phyloP scores from a whole-genome alignment of 352 stramenopile genomes.

The Lagenidium sp. region DNA sequence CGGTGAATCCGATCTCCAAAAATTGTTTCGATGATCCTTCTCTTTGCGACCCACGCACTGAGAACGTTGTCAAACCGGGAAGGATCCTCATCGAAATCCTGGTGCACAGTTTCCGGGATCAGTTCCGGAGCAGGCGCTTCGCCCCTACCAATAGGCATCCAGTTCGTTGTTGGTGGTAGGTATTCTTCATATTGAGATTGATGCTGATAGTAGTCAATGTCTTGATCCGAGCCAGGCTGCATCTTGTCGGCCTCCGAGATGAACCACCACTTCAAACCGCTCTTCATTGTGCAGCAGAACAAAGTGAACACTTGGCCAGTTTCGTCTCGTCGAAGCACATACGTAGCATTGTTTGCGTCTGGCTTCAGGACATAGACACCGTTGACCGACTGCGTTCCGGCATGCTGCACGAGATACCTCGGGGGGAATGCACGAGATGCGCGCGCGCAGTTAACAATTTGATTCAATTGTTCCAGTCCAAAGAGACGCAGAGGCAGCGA shows the following conservation, averaged over 20 bases:
- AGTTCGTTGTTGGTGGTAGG: conserved; percentile 85
- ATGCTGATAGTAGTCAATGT: conserved; percentile 99
- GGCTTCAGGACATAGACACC: conserved; percentile 87
- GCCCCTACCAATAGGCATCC: conserved; percentile 78
- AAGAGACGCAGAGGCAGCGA: conserved; percentile 92
- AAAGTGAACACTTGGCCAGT: conserved; percentile 87
- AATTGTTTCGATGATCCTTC: conserved; percentile 77
- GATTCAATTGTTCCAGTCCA: conserved; percentile 90
- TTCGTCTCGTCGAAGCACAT: conserved; percentile 62
- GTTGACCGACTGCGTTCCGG: conserved; percentile 90
- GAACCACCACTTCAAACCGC: conserved; percentile 98
- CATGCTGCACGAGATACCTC: conserved; percentile 84
- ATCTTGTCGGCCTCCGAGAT: conserved; percentile 96
- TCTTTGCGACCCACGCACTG: conserved; percentile 58
- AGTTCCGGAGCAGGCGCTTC: conserved; percentile 60
- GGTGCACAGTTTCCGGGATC: conserved; percentile 49
- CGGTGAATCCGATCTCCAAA: conserved; percentile 86
- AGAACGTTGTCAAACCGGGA: conserved; percentile 67
- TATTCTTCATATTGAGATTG: conserved; percentile 93
- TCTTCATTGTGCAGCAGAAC: conserved; percentile 98
- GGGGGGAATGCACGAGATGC: conserved; percentile 79
- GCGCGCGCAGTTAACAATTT: conserved; percentile 86
- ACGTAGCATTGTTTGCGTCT: conserved; percentile 52
- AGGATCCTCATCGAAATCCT: conserved; percentile 25
- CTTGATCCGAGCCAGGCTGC: conserved; percentile 95